These are phyloP conservation scores for Heritiera littoralis DNA, from an alignment of 345 rosid genomes.

Conservation along the genomic window DNA sequence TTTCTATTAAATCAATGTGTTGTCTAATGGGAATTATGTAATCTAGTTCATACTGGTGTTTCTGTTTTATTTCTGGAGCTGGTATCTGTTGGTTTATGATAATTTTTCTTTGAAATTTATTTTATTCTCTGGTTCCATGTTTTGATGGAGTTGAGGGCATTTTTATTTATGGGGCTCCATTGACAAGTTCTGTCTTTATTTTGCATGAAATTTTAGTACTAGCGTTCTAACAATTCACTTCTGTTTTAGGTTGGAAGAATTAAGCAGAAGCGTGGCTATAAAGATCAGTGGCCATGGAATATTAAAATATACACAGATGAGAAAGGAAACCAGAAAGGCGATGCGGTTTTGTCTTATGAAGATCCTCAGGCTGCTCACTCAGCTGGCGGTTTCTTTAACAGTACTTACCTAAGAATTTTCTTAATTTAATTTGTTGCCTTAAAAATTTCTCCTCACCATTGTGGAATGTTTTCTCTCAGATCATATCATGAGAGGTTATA, in stretches of 20 bases:
- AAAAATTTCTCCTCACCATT: slow-evolving; percentile 5
- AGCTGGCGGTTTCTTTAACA: slow-evolving; percentile 85
- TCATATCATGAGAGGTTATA: slow-evolving; percentile 78
- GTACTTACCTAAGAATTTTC: slow-evolving; percentile 39
- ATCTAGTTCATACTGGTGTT: background rate
- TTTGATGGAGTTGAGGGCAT: background rate
- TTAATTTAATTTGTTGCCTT: background rate
- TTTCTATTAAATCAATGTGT: slow-evolving; percentile 22
- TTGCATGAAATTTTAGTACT: background rate
- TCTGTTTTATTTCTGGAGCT: background rate
- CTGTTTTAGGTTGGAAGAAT: slow-evolving; percentile 79
- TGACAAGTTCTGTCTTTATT: background rate
- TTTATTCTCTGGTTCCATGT: background rate
- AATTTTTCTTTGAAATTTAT: background rate
- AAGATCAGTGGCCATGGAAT: slow-evolving; percentile 98
- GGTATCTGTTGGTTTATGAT: background rate
- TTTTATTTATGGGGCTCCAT: background rate
- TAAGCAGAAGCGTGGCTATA: slow-evolving; percentile 96
- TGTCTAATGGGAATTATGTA: background rate
- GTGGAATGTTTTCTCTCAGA: slow-evolving; percentile 43
- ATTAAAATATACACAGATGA: slow-evolving; percentile 94
- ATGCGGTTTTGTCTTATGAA: slow-evolving; percentile 87
- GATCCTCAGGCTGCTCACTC: slow-evolving; percentile 97
- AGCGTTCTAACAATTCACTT: slow-evolving; percentile 1
- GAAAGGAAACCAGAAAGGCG: slow-evolving; percentile 87